These are phyloP conservation scores for Houttuynia cordata DNA, from an alignment of 164 flowering plant genomes.

Conservation along the genomic window DNA sequence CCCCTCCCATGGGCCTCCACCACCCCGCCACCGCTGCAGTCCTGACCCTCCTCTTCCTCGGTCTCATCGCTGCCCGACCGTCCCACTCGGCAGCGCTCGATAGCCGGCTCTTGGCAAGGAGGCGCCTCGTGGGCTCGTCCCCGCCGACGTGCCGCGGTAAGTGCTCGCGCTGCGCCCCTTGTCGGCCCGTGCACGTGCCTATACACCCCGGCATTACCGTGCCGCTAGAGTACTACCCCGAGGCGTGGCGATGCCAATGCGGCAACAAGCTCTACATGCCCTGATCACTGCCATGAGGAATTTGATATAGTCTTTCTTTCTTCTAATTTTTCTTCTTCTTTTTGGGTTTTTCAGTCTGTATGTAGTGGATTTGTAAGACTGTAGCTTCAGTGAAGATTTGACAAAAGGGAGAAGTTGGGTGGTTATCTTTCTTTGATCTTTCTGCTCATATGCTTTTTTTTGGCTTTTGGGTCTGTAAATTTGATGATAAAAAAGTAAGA, in stretches of 20 bases:
- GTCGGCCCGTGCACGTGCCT: constrained; percentile 69
- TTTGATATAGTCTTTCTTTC: no score
- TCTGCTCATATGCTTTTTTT: no score
- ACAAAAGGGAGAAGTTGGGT: no score
- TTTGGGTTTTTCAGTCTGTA: no score
- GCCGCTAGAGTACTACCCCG: constrained; percentile 90
- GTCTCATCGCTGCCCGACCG: constrained; percentile 3
- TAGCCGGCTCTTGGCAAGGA: constrained; percentile 15
- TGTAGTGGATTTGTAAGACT: no score
- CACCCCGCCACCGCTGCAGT: constrained; percentile 5
- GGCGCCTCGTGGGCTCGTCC: constrained; percentile 52
- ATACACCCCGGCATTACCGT: constrained; percentile 54
- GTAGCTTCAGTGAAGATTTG: no score
- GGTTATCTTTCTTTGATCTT: no score
- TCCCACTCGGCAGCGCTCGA: neutral
- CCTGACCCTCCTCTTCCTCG: constrained; percentile 26
- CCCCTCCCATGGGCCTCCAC: constrained; percentile 14
- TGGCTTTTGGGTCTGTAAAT: no score
- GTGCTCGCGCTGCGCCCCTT: constrained; percentile 72
- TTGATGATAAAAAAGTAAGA: no score
- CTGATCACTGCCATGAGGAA: constrained; percentile 3
- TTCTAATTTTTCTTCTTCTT: no score
- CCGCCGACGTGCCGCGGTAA: constrained; percentile 78
- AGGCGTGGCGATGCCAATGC: constrained; percentile 97
- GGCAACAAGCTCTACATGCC: constrained; percentile 78